Base-by-base conservation (phyloP, 176 grass and related monocot species). In the Neostapfia colusana region DNA sequence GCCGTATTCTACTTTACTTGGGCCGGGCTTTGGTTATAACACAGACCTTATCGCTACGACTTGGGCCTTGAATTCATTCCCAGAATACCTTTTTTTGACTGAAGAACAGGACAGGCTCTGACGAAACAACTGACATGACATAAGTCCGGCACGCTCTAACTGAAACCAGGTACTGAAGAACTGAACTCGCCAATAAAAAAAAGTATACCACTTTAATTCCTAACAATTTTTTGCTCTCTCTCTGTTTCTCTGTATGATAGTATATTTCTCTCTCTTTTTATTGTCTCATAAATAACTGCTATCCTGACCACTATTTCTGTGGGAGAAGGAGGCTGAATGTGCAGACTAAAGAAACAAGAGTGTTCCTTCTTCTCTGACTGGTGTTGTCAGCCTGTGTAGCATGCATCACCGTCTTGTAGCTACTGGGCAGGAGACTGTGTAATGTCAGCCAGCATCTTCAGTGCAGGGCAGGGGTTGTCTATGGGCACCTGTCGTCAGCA, bases 391-490 rank as follows among this genome's bases (percentile, higher is more conserved):
- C 35, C 55, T 28, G 61, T 28, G 61, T 67, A 23, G 27, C 63
- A 10, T 44, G 31, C 42, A 44, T 75, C 60, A 25, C 81, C 68
- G 36, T 76, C 39, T 79, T 48, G n/a, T n/a, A n/a, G n/a, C 63
- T 82, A 89, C 36, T 23, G 74, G 74, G 84, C 82, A 81, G 86
- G 81, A 71, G 89, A 89, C 58, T 73, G 78, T 42, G 91, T 91
- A 70, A 97, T 89, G 27, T 89, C 86, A 74, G 61, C 75, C 42
- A 97, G 26, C 91, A 97, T 91, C 79, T 91, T 86, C 60, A 97
- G 79, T 23, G 94, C 88, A 81, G 88, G 46, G 80, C 94, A 97
- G 77, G 94, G 94, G 65, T 97, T 92, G 77, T 97, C 94, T 14
- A 91, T 81, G n/a, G 94, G 94, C 72, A 97, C 89, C 94, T 97